Conservation (phyloP, 305 asterid species). For the Solanum hybrid region DNA sequence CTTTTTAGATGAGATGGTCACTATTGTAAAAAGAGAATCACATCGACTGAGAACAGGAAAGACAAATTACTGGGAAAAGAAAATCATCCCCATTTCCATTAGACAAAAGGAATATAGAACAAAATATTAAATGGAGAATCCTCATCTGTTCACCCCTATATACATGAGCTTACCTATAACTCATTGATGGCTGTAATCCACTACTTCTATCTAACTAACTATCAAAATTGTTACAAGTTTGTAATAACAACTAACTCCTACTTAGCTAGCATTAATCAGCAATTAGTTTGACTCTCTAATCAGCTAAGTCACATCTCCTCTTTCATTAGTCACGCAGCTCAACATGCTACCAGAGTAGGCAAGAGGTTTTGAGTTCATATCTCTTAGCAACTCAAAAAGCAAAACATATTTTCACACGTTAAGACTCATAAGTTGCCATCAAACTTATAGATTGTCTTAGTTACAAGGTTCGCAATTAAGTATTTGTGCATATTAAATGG, state of each 20-base stretch:
- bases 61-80: neutral
- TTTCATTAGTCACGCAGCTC: neutral
- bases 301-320: neutral
- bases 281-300: neutral
- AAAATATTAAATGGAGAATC: neutral
- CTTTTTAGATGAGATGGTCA: neutral
- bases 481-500: neutral
- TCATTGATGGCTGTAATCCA: neutral
- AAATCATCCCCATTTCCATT: neutral
- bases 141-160: neutral
- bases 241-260: neutral
- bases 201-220: neutral
- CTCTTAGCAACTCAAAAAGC: neutral
- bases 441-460: neutral
- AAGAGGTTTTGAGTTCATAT: neutral
- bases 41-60: neutral
- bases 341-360: neutral
- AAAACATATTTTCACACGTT: neutral
- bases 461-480: neutral
- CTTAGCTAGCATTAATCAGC: neutral
- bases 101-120: neutral
- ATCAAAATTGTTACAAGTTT: neutral
- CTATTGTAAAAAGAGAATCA: neutral
- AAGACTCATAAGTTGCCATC: neutral
- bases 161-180: neutral